phyloP scores from a whole-genome alignment of 257 asterid genomes.

The Petrea volubilis region DNA sequence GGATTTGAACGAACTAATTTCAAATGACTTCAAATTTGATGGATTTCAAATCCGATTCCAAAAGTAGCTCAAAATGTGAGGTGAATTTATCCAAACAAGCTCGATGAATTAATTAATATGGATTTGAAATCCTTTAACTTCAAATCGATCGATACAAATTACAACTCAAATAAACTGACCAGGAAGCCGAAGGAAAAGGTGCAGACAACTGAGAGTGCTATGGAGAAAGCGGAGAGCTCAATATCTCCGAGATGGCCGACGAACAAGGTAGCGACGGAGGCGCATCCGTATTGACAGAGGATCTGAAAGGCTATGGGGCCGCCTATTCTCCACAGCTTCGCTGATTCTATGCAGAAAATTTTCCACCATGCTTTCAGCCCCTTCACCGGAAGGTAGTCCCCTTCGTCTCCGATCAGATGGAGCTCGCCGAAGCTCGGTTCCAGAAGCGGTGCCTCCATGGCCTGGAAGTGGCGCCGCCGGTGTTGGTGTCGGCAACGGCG shows the following conservation, averaged over 20 bases:
- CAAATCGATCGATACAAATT: no score
- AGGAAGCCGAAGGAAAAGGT: constrained; percentile 71
- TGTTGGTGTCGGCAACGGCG: not conserved
- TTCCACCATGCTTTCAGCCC: constrained; percentile 45
- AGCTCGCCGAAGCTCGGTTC: constrained; percentile 23
- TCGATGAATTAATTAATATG: no score
- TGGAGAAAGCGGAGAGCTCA: constrained; percentile 69
- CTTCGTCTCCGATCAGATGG: constrained; percentile 44
- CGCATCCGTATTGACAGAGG: constrained; percentile 58
- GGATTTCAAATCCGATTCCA: no score
- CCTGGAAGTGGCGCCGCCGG: not conserved
- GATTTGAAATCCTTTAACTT: no score
- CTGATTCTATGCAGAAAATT: constrained; percentile 56
- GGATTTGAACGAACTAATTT: no score
- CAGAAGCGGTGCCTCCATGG: constrained; percentile 63
- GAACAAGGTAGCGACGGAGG: constrained; percentile 52
- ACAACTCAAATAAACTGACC: constrained; percentile 46
- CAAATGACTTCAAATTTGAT: no score
- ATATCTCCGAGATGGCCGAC: constrained; percentile 79
- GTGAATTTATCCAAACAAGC: no score
- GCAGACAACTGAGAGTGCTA: constrained; percentile 59
- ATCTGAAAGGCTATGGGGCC: constrained; percentile 76
- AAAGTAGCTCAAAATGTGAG: no score
- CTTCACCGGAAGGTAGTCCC: constrained; percentile 58
- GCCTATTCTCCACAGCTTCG: constrained; percentile 62